Evolutionary conservation across 1,139 yeast species (phyloP), one percentile per base, ranked within the genome.

Genomic region (Arxiozyma telluris): DNA sequence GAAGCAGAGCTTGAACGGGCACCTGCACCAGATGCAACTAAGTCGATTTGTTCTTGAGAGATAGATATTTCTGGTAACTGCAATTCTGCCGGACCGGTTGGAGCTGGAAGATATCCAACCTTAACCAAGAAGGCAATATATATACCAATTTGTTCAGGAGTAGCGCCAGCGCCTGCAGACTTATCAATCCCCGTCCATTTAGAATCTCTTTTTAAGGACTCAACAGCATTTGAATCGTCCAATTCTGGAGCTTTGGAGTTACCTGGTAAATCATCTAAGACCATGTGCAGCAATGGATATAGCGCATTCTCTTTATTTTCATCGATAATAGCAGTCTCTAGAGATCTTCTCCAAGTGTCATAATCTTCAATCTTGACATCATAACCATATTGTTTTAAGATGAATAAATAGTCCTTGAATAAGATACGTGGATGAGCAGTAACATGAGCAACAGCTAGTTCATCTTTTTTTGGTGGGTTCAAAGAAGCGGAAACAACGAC

Each of bases 171-270:
- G 17, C 96, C 97, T 0, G 70, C 68, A 51, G 88, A 78, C 41
- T 70, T 73, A 62, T 88, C 96, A 49, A 71, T 77, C 4, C 87
- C 88, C 4, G 89, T 79, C 81, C 83, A 80, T 38, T 66, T 65
- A 4, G 75, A 72, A 66, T 91, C 96, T 38, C 69, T 72, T 55
- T 71, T 73, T 66, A 93, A 80, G 0, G 94, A 79, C 30, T 69
- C 69, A 18, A 76, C 78, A 0, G 98, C 87, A 66, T 93, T 91
- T 5, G 78, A 55, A 63, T 93, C 98, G 66, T 90, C 96, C 62
- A 93, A 78, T 69, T 91, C 97, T 3, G 98, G 98, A 11, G 98
- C 98, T 71, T 84, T 87, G 49, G 97, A 87, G 67, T 83, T 84
- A 59, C 84, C 86, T 7, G 97, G 97, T 64, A 93, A 79, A 67